Evolutionary conservation across 306 rosid genomes (phyloP), one percentile per base, ranked within the genome.

Genomic region (Vigna unguiculata): DNA sequence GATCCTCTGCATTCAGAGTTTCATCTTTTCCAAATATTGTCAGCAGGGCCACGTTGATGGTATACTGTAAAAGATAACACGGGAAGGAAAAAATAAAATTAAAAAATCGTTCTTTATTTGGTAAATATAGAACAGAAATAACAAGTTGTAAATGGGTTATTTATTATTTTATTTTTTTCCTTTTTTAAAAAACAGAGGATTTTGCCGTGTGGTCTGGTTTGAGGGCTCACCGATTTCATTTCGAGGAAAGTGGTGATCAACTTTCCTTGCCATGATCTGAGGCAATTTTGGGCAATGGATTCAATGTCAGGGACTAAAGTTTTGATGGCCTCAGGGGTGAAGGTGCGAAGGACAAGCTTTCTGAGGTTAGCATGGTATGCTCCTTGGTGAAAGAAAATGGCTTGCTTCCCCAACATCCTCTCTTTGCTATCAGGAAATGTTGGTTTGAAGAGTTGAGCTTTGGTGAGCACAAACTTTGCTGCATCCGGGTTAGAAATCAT

Each of bases 361-460:
- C 98, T 88, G 6, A 95, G 73, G 52, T 92, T 88, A 76, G 88
- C 85, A 84, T 95, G 98, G 77, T 95, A 95, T 28, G 85, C 91
- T 68, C 98, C 98, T 86, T 92, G 91, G 76, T 92, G 91, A 65
- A 95, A 95, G 81, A 95, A 90, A 57, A 95, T 84, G 12, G 93
- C 98, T 70, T 95, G 88, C 63, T 86, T 90, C 4, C 98, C 98
- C 80, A 95, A 22, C 91, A 95, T 92, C 85, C 93, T 89, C 79
- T 95, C 96, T 79, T 95, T 95, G 79, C 97, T 92, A 1, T 89
- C 90, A 0, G 98, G 98, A 57, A 90, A 95, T 61, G 96, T 95
- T 66, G 98, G 96, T 79, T 95, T 95, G 88, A 95, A 95, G 16
- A 92, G 89, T 21, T 89, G 86, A 45, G 93, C 83, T 76, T 85